phyloP scores from a whole-genome alignment of 495 filamentous ascomycete species.

The Neurospora sp. region DNA sequence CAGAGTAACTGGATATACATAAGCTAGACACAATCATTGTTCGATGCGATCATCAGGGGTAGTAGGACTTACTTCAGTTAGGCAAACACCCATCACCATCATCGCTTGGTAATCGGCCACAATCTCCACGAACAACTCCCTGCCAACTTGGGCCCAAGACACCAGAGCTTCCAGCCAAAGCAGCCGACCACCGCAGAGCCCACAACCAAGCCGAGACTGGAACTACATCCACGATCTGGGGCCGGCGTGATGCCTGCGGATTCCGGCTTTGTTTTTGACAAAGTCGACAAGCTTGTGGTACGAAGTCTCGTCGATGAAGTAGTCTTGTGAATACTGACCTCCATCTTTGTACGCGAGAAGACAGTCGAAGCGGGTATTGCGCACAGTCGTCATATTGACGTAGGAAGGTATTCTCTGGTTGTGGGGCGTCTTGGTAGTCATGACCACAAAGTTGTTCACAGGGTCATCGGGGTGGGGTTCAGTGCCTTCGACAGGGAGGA shows the following conservation, averaged over 20 bases:
- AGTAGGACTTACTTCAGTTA: background rate
- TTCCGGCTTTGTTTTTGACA: no score
- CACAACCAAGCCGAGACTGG: no score
- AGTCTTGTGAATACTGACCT: background rate
- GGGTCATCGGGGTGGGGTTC: background rate
- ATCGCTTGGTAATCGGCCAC: background rate
- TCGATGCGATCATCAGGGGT: background rate
- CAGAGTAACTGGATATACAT: background rate
- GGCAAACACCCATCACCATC: background rate
- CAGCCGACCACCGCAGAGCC: no score
- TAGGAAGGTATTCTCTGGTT: background rate
- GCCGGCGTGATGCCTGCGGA: no score
- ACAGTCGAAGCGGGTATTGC: background rate
- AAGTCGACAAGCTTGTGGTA: background rate
- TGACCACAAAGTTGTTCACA: background rate
- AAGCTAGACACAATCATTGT: background rate
- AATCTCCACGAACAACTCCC: background rate
- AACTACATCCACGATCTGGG: no score
- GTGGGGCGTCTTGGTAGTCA: background rate
- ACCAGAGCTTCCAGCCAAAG: no score
- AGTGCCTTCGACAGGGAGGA: background rate
- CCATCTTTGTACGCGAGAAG: background rate
- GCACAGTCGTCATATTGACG: background rate
- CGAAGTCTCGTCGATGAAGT: background rate
- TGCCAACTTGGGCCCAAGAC: no score